These are phyloP conservation scores for Aspergillus persii DNA, from an alignment of 2,329 filamentous ascomycete genomes.

Conservation along the genomic window DNA sequence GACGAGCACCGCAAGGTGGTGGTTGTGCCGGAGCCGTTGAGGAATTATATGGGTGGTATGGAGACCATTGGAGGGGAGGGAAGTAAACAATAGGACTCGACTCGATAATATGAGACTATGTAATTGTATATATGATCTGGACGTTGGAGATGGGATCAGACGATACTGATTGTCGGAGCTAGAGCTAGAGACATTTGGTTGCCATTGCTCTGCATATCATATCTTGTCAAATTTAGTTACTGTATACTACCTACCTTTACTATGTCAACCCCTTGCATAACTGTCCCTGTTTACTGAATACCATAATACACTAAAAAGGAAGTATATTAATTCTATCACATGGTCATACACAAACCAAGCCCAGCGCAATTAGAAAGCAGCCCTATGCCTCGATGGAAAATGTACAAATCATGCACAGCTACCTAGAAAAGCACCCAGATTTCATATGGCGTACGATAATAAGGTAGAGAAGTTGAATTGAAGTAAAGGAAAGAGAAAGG, in stretches of 20 bases:
- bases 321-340: too few species aligned
- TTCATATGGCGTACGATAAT: neutral
- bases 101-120: too few species aligned
- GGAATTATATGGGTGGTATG: constrained; percentile 78
- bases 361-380: too few species aligned
- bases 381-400: neutral
- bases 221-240: too few species aligned
- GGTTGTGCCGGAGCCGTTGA: constrained; percentile 72
- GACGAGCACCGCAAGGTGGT: constrained; percentile 67
- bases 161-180: too few species aligned
- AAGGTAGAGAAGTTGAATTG: constrained; percentile 5
- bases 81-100: neutral
- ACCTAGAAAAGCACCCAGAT: neutral
- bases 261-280: too few species aligned
- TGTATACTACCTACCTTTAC: too few species aligned
- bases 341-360: too few species aligned
- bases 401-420: neutral
- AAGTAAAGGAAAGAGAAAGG: neutral
- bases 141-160: neutral
- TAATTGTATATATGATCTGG: neutral
- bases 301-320: too few species aligned
- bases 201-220: too few species aligned
- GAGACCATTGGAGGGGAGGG: constrained; percentile 56
- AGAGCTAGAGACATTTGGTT: too few species aligned
- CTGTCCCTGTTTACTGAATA: too few species aligned